Evolutionary conservation across 2,329 filamentous ascomycete genomes (phyloP).

Genomic region (Aspergillus chevalieri): DNA sequence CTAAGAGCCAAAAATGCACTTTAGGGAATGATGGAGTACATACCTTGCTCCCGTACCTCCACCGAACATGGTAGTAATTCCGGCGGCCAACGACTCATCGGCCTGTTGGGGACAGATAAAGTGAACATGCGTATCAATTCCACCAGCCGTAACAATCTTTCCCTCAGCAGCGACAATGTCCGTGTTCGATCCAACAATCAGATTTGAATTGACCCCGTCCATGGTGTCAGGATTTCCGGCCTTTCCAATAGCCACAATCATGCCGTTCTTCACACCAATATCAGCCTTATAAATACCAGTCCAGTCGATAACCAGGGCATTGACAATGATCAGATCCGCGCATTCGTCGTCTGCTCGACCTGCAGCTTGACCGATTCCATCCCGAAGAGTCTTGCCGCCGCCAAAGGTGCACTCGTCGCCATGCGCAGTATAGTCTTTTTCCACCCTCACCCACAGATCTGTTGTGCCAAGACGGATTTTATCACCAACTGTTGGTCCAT

Average conservation of each 20-base stretch:
- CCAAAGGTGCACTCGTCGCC: constrained; percentile 91
- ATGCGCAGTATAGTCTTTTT: constrained; percentile 72
- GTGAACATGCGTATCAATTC: constrained; percentile 80
- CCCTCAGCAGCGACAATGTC: constrained; percentile 83
- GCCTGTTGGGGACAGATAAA: constrained; percentile 88
- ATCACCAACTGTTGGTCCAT: constrained; percentile 81
- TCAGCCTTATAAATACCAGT: constrained; percentile 89
- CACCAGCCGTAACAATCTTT: constrained; percentile 80
- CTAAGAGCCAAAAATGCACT: background rate
- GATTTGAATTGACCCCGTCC: constrained; percentile 67
- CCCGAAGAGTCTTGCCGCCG: constrained; percentile 80
- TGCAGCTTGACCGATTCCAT: constrained; percentile 86
- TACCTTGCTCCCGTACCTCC: constrained; percentile 75
- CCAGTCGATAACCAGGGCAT: constrained; percentile 81
- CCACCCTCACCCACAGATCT: constrained; percentile 79
- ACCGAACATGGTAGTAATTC: constrained; percentile 79
- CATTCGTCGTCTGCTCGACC: constrained; percentile 63
- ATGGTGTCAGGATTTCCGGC: constrained; percentile 89
- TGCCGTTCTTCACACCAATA: constrained; percentile 79
- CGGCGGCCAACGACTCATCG: constrained; percentile 71
- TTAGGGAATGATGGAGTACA: background rate
- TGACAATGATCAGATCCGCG: constrained; percentile 75
- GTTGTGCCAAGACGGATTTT: constrained; percentile 68
- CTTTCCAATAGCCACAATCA: constrained; percentile 81
- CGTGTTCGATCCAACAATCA: constrained; percentile 77